A percentile compares a stretch with the other conserved stretches of the same genome.
Evolutionary conservation across 164 flowering plant genomes (phyloP).

Genomic region (Magnolia sinica): DNA sequence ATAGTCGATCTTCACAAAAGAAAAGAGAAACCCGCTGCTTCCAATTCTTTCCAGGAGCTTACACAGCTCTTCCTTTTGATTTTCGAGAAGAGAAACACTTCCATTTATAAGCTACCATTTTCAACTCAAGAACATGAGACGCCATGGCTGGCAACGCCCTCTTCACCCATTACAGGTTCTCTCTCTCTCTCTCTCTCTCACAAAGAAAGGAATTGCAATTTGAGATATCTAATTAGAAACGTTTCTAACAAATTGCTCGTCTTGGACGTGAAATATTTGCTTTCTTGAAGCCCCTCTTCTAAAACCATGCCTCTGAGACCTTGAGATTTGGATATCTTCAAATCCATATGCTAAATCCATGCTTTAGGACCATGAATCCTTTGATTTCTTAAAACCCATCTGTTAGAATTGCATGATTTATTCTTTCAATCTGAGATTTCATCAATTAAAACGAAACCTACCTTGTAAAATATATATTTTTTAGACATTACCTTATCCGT

Average conservation of each 20-base stretch:
- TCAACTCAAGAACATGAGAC: constrained; percentile 40
- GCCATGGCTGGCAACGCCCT: constrained; percentile 97
- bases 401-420: background rate
- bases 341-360: background rate
- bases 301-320: background rate
- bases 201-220: background rate
- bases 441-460: background rate
- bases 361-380: background rate
- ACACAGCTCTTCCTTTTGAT: background rate
- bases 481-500: background rate
- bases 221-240: background rate
- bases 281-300: background rate
- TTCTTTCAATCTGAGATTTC: background rate
- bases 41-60: background rate
- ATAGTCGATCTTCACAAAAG: background rate
- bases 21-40: background rate
- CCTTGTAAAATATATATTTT: background rate
- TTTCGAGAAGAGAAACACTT: background rate
- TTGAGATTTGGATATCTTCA: background rate
- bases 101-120: background rate
- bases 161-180: constrained; percentile 85
- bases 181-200: background rate
- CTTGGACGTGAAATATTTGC: background rate
- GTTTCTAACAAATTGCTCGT: background rate
- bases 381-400: background rate